Evolutionary conservation across 129 eudicot genomes (phyloP), one percentile per base, ranked within the genome.

Genomic region (Centrapalus pauciflorus): DNA sequence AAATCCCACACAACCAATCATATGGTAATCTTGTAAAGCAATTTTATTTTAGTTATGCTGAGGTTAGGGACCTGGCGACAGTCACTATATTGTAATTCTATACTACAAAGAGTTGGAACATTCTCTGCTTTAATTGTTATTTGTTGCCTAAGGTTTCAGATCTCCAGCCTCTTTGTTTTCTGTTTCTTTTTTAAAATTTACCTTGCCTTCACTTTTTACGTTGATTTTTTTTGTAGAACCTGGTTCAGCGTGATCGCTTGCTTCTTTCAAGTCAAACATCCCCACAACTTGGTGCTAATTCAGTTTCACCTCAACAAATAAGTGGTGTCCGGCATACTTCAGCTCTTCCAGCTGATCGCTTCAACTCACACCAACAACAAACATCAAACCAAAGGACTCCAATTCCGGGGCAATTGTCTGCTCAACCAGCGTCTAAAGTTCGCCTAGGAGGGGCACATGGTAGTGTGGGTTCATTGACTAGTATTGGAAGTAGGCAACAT

Each of bases 371-470:
- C 69, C 90, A 57, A 72, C 81, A 49, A 27, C 83, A 16, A 32
- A 4, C 67, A 35, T 35, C 46, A 14, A 68, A 63, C 70, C 83
- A 66, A 11, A 71, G 84, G 79, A 50, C 48, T 58, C 75, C 82
- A 24, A 71, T 25, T 45, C 50, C 72, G 4, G 60, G 73, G 37
- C 81, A 70, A 14, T 25, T 87, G 70, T 60, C 82, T 13, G 55
- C 69, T 35, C 80, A 70, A 29, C 54, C 59, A 20, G 14, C 72
- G 54, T 63, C 82, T 72, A 79, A 73, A 61, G 41, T 17, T 45
- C 86, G 68, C 40, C 79, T 48, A 12, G 86, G 80, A 43, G 76
- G 78, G 55, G 11, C 69, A 11, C 81, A 55, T 9, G 51, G 66
- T 57, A 74, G 80, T 51, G 57, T 32, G 32, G 13, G 46, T 61